Evolutionary conservation across 225 moss, liverwort and hornwort species (phyloP).

Genomic region (Straminergon stramineum): DNA sequence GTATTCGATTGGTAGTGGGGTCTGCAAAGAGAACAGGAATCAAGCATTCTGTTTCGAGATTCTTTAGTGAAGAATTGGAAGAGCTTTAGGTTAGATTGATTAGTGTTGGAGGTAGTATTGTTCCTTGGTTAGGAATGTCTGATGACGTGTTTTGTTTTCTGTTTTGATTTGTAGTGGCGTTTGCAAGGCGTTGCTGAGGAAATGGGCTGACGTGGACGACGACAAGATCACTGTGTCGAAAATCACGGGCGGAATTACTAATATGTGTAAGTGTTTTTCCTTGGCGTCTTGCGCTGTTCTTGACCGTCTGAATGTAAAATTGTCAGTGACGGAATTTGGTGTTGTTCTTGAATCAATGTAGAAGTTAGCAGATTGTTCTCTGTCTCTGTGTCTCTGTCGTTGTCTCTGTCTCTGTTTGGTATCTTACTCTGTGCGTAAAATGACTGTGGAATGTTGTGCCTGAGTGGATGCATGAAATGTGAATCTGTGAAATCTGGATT

Average conservation of each 20-base stretch:
- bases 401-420: background rate
- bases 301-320: background rate
- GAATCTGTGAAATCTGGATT: background rate
- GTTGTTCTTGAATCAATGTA: background rate
- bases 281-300: background rate
- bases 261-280: slow-evolving; percentile 46
- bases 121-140: background rate
- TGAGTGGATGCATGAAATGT: background rate
- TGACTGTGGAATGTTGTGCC: background rate
- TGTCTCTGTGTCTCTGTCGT: background rate
- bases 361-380: background rate
- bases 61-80: background rate
- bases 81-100: background rate
- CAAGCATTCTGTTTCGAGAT: background rate
- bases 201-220: slow-evolving; percentile 65
- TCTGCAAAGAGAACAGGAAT: slow-evolving; percentile 29
- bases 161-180: slow-evolving; percentile 38
- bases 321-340: background rate
- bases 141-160: background rate
- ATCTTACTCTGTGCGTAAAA: background rate
- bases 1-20: slow-evolving; percentile 25
- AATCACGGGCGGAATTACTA: slow-evolving; percentile 92
- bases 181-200: slow-evolving; percentile 63
- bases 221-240: slow-evolving; percentile 41
- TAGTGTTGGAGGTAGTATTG: background rate